Base-by-base conservation (phyloP, 2,329 filamentous ascomycete genomes). In the Cadophora luteo-olivacea region DNA sequence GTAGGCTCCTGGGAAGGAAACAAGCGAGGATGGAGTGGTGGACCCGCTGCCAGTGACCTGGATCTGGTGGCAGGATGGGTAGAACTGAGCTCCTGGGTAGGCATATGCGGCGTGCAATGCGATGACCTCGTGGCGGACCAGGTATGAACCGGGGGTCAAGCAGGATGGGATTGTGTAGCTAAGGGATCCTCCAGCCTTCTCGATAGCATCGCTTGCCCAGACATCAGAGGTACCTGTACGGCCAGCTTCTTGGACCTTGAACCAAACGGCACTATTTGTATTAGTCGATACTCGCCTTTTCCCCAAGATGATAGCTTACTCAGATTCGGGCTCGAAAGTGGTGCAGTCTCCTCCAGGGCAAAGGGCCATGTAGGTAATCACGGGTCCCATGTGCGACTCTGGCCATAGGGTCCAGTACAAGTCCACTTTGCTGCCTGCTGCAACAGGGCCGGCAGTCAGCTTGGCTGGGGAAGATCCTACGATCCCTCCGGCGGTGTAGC, bases 351-450 rank as follows among this genome's bases (percentile, higher is more conserved):
- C 75, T 54, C 84, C 82, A 2, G 71, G 66, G 76, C 87, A 89
- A 41, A 81, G 80, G 4, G 87, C 87, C 85, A 89, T 87, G 74
- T 89, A 89, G 0, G 86, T 89, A 66, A 89, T 79, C 0, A 84
- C 76, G 0, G 86, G 86, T 0, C 87, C 86, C 36, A 85, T 68
- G 68, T 78, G 76, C 68, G 76, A 79, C 0, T 81, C 80, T 0
- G 82, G 81, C 82, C 81, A 83, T 1, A 81, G 74, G 0, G 86
- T 89, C 86, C 87, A 89, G 65, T 79, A 79, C 3, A 89, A 80
- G 11, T 81, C 83, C 45, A 89, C 84, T 0, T 80, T 81, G 1
- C 82, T 84, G 2, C 87, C 87, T 3, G 87, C 86, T 5, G 83
- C 80, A 4, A 81, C 86, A 0, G 82, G 77, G 2, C 86, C 87